Evolutionary conservation across 805 yeast genomes (phyloP).

Genomic region (Myxozyma neotropica): DNA sequence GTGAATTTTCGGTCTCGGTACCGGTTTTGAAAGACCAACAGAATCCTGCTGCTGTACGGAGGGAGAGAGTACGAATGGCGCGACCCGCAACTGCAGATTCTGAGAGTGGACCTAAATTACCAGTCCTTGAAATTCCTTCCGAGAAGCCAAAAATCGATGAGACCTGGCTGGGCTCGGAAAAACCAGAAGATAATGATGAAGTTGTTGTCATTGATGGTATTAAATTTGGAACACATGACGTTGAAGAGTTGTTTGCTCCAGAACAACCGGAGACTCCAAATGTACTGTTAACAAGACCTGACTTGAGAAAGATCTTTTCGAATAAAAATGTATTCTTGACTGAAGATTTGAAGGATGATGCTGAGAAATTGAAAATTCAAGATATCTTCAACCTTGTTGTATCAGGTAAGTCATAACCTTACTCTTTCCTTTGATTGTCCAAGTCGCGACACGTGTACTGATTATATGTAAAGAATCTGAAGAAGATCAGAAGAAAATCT

Average conservation of each 20-base stretch:
- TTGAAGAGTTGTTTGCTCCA: not conserved
- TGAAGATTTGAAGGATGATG: constrained; percentile 3
- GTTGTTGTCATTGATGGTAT: not conserved
- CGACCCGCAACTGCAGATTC: not conserved
- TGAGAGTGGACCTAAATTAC: not conserved
- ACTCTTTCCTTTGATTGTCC: not conserved
- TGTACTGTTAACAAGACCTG: constrained; percentile 2
- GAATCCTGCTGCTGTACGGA: not conserved
- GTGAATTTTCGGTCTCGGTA: not conserved
- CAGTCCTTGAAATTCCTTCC: not conserved
- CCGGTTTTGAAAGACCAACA: not conserved
- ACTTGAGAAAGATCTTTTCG: not conserved
- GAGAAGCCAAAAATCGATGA: not conserved
- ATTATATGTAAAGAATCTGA: not conserved
- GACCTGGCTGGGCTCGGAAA: not conserved
- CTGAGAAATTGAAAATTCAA: not conserved
- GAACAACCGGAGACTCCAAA: not conserved
- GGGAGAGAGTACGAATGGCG: not conserved
- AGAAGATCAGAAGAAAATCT: constrained; percentile 8
- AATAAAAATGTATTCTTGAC: constrained; percentile 16
- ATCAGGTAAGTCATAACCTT: constrained; percentile 1
- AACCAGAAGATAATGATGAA: constrained; percentile 2
- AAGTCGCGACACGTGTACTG: not conserved
- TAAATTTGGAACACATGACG: not conserved
- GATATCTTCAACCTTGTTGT: constrained; percentile 12